Evolutionary conservation across 371 early-diverging fungal genomes (phyloP), one percentile per base, ranked within the genome.

Genomic region (Saksenaea vasiformis): DNA sequence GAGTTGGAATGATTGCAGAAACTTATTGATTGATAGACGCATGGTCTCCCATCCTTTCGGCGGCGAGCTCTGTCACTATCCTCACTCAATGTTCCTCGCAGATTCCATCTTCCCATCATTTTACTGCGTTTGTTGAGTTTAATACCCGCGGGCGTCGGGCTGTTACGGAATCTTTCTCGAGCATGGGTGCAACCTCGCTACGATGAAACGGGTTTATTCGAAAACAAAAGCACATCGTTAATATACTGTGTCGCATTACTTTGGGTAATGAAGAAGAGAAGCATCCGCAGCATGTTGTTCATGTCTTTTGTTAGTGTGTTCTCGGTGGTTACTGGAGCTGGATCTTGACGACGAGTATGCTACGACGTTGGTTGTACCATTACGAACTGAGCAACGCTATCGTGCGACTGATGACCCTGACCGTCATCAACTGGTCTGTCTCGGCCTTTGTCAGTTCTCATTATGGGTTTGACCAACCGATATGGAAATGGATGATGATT

Each of bases 401-500:
- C 28, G 82, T 88, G 38, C 85, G 88, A 0, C 73, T 86, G 15
- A 79, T 85, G 34, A 85, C 88, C 4, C 70, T 88, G 31, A 83
- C 72, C 15, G 81, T 83, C 51, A 82, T 88, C 61, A 85, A 73
- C 60, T 86, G 88, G 86, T 82, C 84, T 1, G 77, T 85, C 1
- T 79, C 84, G 26, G 82, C 82, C 22, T 85, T 77, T 64, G 68
- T 82, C 31, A 75, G 66, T n/a, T 81, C 82, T 9, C 71, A 75
- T 35, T 85, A 82, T 73, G 87, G 87, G 11, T 72, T 68, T 5
- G 85, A 85, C 67, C 78, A 86, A 27, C 87, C 87, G 14, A 74
- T 85, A 51, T 84, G 85, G 85, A 76, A 81, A 15, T 88, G 88
- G 87, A 85, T 88, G 80, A 78, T 80, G 11, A 74, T 79, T 26